Percentiles rank a stretch among this genome's conserved stretches.
These are phyloP conservation scores for Ensete glaucum DNA, from an alignment of 176 grass and related monocot genomes.

Conservation along the genomic window DNA sequence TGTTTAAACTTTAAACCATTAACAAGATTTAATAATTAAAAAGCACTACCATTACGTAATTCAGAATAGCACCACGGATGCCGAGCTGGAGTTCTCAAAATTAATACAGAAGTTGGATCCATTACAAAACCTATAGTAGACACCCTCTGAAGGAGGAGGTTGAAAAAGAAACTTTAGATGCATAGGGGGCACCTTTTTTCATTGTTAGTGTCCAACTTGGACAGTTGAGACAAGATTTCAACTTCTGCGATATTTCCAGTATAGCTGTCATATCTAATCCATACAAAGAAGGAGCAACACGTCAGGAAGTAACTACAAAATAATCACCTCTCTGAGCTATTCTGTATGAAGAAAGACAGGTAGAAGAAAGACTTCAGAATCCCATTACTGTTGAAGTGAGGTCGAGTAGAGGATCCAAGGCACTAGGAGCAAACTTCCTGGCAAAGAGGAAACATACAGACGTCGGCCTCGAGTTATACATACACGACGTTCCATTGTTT, in stretches of 20 bases:
- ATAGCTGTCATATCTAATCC: neutral
- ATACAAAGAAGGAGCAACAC: neutral
- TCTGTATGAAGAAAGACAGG: neutral
- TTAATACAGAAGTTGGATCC: neutral
- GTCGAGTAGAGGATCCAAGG: conserved; percentile 10
- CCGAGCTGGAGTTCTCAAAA: neutral
- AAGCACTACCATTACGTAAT: no score
- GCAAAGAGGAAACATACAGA: conserved; percentile 15
- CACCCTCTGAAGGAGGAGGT: neutral
- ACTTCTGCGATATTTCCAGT: neutral
- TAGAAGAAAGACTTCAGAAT: conserved; percentile 1
- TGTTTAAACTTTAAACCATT: no score
- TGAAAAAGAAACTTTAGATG: neutral
- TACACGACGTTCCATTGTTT: conserved; percentile 8
- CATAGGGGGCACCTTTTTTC: neutral
- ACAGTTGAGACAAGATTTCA: neutral
- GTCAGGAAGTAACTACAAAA: neutral
- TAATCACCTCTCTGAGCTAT: neutral
- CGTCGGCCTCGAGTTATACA: neutral
- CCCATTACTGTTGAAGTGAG: conserved; percentile 6
- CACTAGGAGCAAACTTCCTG: conserved; percentile 19
- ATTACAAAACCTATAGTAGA: no score
- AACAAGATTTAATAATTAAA: no score
- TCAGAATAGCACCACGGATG: no score
- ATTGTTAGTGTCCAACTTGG: no score